Evolutionary conservation across 305 asterid genomes (phyloP), one percentile per base, ranked within the genome.

Genomic region (Andrographis paniculata): DNA sequence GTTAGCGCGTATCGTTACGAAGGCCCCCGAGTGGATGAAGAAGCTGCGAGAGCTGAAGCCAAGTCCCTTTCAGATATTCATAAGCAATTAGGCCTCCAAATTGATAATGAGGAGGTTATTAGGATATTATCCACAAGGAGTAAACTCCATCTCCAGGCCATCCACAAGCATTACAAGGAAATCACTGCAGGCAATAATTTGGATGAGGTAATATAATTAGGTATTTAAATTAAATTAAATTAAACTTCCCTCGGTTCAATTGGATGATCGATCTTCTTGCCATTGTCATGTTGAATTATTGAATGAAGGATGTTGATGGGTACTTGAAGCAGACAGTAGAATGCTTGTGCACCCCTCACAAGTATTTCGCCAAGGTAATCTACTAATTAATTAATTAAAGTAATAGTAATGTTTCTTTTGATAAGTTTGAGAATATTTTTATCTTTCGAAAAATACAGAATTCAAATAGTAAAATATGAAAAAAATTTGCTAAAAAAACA

Each of bases 1-100:
- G 67, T 84, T 72, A 81, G 85, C 35, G 48, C 87, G 13, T 82
- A 84, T 28, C 80, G 95, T 2, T 84, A 88, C 12, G 94, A 88
- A 61, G 97, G 97, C 21, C 71, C 78, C 53, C 70, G 57, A 44
- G 66, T 79, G 44, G 65, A 63, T 9, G 77, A 77, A 0, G 87
- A 74, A 38, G 20, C 59, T 14, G 94, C 94, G 11, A 81, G 84
- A 62, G 49, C 72, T 11, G 97, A 88, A 64, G 89, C 95, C 4
- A 73, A 79, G 42, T 17, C 66, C 13, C 48, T 88, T 16, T 53
- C 50, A 0, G 64, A 59, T 54, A 53, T 40, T 17, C 57, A 60
- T 17, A 33, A 33, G 2, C 9, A n/a, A n/a, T n/a, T n/a, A n/a
- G n/a, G n/a, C n/a, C n/a, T n/a, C n/a, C n/a, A n/a, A n/a, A 15